Percentiles rank a stretch among this genome's conserved stretches.
Conservation (phyloP, 2,329 filamentous ascomycete genomes). For the Fusarium nisikadoi region DNA sequence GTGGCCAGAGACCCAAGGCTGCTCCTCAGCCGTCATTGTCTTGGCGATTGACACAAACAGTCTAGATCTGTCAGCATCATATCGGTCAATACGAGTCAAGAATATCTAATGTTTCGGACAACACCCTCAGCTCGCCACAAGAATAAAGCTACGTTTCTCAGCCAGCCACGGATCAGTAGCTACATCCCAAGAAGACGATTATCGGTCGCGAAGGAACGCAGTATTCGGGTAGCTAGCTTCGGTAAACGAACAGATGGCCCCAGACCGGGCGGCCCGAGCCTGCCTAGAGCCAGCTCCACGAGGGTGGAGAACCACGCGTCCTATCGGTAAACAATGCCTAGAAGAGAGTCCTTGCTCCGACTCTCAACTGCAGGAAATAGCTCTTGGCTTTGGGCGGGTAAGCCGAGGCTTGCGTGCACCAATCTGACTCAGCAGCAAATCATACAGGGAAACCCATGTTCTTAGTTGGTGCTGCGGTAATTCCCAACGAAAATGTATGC, state of each 20-base stretch:
- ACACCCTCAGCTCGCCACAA: background rate
- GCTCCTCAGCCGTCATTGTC: background rate
- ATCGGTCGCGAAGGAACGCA: background rate
- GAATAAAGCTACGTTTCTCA: background rate
- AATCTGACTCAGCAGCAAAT: background rate
- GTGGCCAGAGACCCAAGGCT: background rate
- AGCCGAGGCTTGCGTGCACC: background rate
- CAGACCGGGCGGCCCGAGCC: background rate
- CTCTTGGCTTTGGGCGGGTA: background rate
- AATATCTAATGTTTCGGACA: background rate
- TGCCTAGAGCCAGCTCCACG: background rate
- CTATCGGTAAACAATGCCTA: too few species aligned
- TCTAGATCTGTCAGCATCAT: background rate
- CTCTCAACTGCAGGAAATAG: background rate
- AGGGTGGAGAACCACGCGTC: background rate
- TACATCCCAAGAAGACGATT: too few species aligned
- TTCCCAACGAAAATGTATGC: too few species aligned
- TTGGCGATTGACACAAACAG: too few species aligned
- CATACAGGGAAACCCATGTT: too few species aligned
- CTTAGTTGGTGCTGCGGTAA: too few species aligned
- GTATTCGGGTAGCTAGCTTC: rapidly evolving
- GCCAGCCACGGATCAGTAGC: background rate
- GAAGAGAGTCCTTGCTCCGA: too few species aligned
- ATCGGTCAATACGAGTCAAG: background rate
- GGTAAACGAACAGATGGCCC: background rate